Evolutionary conservation across 2,329 filamentous ascomycete genomes (phyloP).

Genomic region (Juglanconis juglandina): DNA sequence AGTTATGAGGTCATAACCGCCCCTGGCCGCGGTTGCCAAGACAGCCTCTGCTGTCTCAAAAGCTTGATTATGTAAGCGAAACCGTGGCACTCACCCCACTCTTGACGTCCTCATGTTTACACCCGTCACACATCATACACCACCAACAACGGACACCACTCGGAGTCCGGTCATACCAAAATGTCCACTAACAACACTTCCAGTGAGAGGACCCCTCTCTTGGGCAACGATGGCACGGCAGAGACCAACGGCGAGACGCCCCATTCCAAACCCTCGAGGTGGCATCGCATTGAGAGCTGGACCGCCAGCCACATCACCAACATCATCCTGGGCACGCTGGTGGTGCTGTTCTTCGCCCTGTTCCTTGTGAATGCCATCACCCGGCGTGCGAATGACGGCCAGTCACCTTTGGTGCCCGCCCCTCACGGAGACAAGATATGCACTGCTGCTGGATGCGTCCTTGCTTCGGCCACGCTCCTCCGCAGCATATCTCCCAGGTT

Average conservation of each 20-base stretch:
- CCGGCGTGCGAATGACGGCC: neutral
- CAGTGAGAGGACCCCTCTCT: slow-evolving; percentile 16
- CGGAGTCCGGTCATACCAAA: neutral
- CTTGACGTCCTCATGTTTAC: too few species aligned
- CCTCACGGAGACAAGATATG: slow-evolving; percentile 10
- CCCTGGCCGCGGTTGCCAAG: too few species aligned
- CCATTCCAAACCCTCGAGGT: neutral
- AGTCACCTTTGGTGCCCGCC: neutral
- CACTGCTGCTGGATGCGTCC: slow-evolving; percentile 17
- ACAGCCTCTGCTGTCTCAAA: too few species aligned
- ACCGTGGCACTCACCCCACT: too few species aligned
- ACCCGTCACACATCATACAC: too few species aligned
- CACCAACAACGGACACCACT: too few species aligned
- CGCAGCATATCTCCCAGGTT: slow-evolving; percentile 18
- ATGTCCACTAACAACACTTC: slow-evolving; percentile 9
- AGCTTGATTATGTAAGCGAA: too few species aligned
- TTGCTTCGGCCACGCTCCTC: slow-evolving; percentile 16
- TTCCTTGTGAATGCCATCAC: slow-evolving; percentile 2
- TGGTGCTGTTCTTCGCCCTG: slow-evolving; percentile 10
- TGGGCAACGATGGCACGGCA: slow-evolving; percentile 10
- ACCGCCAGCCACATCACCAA: slow-evolving; percentile 7
- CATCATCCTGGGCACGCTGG: slow-evolving; percentile 8
- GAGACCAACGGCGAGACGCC: neutral
- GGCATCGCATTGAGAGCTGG: slow-evolving; percentile 5
- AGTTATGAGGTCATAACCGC: too few species aligned